These are phyloP conservation scores for Gossypium longicalyx DNA, from an alignment of 345 rosid genomes.

Conservation along the genomic window DNA sequence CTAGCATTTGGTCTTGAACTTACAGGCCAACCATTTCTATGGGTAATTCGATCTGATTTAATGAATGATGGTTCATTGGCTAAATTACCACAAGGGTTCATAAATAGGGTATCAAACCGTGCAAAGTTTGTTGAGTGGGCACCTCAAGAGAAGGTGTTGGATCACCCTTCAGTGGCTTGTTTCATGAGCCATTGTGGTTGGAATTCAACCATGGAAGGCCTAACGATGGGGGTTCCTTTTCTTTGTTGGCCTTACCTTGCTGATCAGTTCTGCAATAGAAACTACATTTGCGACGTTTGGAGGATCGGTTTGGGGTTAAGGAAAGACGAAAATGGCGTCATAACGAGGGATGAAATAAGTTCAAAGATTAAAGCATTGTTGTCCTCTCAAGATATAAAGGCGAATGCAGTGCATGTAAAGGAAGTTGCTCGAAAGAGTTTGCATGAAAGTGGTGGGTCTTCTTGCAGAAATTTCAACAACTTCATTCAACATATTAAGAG, in stretches of 20 bases:
- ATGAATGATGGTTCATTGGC: constrained; percentile 3
- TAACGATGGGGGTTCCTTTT: constrained; percentile 30
- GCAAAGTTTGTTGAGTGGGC: constrained; percentile 30
- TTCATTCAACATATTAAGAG: constrained; percentile 12
- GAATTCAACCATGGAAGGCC: constrained; percentile 34
- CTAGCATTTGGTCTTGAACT: constrained; percentile 34
- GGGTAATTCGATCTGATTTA: constrained; percentile 28
- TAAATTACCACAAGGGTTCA: constrained; percentile 22
- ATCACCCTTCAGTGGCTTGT: constrained; percentile 30
- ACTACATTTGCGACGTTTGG: constrained; percentile 28
- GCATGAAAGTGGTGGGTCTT: constrained; percentile 26
- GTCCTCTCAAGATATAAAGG: constrained; percentile 7
- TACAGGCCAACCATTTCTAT: constrained; percentile 25
- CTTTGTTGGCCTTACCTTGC: constrained; percentile 36
- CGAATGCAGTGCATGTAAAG: constrained; percentile 22
- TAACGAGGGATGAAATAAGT: constrained; percentile 24
- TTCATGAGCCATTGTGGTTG: constrained; percentile 47
- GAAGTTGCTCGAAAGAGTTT: constrained; percentile 24
- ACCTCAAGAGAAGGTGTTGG: constrained; percentile 32
- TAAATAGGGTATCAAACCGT: constrained; percentile 12
- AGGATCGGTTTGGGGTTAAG: constrained; percentile 17
- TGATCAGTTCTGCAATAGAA: constrained; percentile 32
- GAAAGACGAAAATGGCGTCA: constrained; percentile 25
- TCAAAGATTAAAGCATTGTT: constrained; percentile 18
- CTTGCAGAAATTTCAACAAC: constrained; percentile 23